Evolutionary conservation across 1,284 basidiomycete genomes (phyloP), one percentile per base, ranked within the genome.

Genomic region (Thecaphora thlaspeos): DNA sequence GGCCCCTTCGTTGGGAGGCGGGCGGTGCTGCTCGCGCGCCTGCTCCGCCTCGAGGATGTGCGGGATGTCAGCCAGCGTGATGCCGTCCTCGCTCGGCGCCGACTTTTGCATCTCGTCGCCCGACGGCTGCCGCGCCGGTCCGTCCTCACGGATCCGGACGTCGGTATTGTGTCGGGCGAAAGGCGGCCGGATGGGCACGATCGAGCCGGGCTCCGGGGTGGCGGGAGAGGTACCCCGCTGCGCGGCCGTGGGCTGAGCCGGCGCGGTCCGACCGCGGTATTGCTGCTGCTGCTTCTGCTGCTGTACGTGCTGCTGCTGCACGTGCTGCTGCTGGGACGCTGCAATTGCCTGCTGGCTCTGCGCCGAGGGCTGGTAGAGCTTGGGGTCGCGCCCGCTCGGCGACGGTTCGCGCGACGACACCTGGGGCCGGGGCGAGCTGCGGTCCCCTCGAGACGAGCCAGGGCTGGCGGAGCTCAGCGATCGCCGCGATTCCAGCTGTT

Each of bases 11-110:
- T 86, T 81, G 1, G 88, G 88, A 22, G 90, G 47, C 9, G 68
- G 57, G 23, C 89, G 85, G 53, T 86, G 87, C 73, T 92, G 87
- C 77, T 90, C 89, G 42, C 89, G 83, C 28, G 89, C 90, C 76
- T 94, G 90, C 41, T 92, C 90, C 2, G 88, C 90, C 75, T 93
- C 89, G 79, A 94, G 86, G 5, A 96, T 81, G 72, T 92, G 88
- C 8, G 94, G 91, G 57, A 98, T 89, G 80, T 99, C 95, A n/a
- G 90, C 91, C 11, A 99, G 84, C 0, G 94, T 96, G 70, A 97
- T 87, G 4, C 87, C 88, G 55, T 93, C 90, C 51, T 92, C 89
- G 47, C 80, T 80, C 50, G 70, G 55, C 12, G 55, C 48, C n/a
- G 60, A 46, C 19, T 49, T 55, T 32, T 55, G 54, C 47, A 56